phyloP scores from a whole-genome alignment of 495 filamentous ascomycete species.

The Diplogelasinospora grovesii region DNA sequence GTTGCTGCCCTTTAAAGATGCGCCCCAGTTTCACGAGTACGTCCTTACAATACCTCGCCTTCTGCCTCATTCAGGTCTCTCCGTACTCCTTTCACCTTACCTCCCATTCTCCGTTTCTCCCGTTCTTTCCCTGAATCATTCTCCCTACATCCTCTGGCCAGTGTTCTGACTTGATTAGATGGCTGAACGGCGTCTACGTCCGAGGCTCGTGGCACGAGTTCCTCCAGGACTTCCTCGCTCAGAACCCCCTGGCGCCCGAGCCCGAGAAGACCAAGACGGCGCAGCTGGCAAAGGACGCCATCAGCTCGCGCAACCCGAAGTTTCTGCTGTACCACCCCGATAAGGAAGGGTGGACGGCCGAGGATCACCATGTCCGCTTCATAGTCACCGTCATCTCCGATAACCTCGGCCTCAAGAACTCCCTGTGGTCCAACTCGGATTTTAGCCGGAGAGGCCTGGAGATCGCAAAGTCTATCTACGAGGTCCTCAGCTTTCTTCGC shows the following conservation, averaged over 20 bases:
- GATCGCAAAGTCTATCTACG: constrained; percentile 20
- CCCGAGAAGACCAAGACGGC: constrained; percentile 21
- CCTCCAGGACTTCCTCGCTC: constrained; percentile 19
- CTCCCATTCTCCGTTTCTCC: background rate
- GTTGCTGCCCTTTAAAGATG: constrained; percentile 24
- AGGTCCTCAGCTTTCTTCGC: constrained; percentile 24
- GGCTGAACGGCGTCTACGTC: constrained; percentile 21
- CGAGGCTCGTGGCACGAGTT: constrained; percentile 26
- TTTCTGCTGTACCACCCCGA: constrained; percentile 24
- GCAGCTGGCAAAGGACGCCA: constrained; percentile 18
- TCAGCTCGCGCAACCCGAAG: constrained; percentile 16
- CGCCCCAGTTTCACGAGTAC: constrained; percentile 22
- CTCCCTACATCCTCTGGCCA: too few species aligned
- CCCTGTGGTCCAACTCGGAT: constrained; percentile 22
- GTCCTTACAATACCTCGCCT: too few species aligned
- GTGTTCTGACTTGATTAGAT: constrained; percentile 3
- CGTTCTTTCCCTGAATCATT: background rate
- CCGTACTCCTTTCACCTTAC: too few species aligned
- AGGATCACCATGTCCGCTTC: constrained; percentile 29
- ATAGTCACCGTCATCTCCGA: constrained; percentile 21
- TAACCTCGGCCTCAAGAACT: constrained; percentile 21
- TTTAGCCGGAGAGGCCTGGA: constrained; percentile 18
- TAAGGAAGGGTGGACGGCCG: constrained; percentile 21
- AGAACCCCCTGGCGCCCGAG: constrained; percentile 13
- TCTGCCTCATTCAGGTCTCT: too few species aligned